Evolutionary conservation across 192 early-diverging fungal species (phyloP).

Genomic region (Mortierella claussenii): DNA sequence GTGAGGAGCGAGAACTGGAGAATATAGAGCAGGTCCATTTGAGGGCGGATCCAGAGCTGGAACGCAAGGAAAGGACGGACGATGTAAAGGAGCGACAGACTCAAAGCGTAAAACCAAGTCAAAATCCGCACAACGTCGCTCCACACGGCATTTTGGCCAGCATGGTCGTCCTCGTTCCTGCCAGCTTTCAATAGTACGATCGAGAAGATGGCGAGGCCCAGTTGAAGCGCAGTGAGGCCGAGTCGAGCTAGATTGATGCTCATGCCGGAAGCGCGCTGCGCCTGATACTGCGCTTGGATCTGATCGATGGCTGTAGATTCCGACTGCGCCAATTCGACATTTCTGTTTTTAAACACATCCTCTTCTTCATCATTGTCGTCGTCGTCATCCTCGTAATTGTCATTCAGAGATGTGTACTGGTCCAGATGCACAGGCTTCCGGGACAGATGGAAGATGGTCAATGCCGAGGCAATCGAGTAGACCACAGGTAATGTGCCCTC

Average conservation of each 20-base stretch:
- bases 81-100: slow-evolving; percentile 16
- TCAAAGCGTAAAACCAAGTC: slow-evolving; percentile 29
- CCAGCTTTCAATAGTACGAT: slow-evolving; percentile 10
- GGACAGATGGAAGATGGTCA: slow-evolving; percentile 31
- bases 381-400: slow-evolving; percentile 13
- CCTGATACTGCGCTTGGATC: slow-evolving; percentile 32
- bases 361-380: slow-evolving; percentile 2
- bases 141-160: neutral
- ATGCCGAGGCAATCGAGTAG: slow-evolving; percentile 20
- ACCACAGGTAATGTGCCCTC: slow-evolving; percentile 39
- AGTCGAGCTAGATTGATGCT: slow-evolving; percentile 41
- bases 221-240: slow-evolving; percentile 28
- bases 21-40: slow-evolving; percentile 40
- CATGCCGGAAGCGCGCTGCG: slow-evolving; percentile 21
- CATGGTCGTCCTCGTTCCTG: slow-evolving; percentile 3
- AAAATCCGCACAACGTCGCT: slow-evolving; percentile 7
- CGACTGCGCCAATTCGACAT: neutral
- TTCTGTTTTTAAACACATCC: neutral
- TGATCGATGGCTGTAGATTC: slow-evolving; percentile 8
- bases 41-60: slow-evolving; percentile 49
- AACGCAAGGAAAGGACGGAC: slow-evolving; percentile 11
- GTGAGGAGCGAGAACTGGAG: slow-evolving; percentile 13
- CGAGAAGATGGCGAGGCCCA: slow-evolving; percentile 34
- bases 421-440: slow-evolving; percentile 46
- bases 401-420: slow-evolving; percentile 34